A percentile compares a stretch with the other conserved stretches of the same genome.
phyloP scores from a whole-genome alignment of 1,284 basidiomycete species.

The Malassezia furfur region DNA sequence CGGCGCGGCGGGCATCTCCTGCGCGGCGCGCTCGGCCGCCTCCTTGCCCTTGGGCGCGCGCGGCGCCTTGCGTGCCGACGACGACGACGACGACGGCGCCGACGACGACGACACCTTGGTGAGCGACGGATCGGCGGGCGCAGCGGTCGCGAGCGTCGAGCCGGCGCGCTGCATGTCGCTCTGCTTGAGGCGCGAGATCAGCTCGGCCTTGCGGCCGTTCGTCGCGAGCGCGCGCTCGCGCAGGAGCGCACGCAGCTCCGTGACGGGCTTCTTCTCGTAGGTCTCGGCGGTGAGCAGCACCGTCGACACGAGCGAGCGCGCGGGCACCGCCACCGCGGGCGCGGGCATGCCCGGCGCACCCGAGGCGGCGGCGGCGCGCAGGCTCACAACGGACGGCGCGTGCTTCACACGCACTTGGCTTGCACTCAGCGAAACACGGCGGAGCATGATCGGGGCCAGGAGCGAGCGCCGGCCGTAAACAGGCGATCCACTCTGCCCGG shows the following conservation, averaged over 20 bases:
- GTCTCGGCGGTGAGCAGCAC: slow-evolving; percentile 34
- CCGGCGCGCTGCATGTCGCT: slow-evolving; percentile 30
- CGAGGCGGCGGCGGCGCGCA: not conserved
- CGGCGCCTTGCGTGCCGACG: slow-evolving; percentile 8
- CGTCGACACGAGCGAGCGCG: slow-evolving; percentile 28
- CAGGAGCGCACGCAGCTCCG: slow-evolving; percentile 34
- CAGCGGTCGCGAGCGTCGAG: slow-evolving; percentile 26
- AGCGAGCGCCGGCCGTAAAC: not conserved
- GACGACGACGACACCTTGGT: slow-evolving; percentile 18
- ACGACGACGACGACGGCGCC: slow-evolving; percentile 5
- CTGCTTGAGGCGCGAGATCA: slow-evolving; percentile 35
- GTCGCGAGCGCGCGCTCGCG: slow-evolving; percentile 35
- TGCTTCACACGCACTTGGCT: slow-evolving; percentile 8
- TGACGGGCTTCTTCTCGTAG: slow-evolving; percentile 31
- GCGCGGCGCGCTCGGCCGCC: slow-evolving; percentile 19
- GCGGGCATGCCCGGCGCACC: not conserved
- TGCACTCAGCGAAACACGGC: slow-evolving; percentile 2
- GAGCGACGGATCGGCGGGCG: not conserved
- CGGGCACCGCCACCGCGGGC: not conserved
- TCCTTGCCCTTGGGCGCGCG: slow-evolving; percentile 19
- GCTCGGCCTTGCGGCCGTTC: slow-evolving; percentile 34
- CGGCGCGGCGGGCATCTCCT: slow-evolving; percentile 21
- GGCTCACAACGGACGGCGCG: slow-evolving; percentile 1
- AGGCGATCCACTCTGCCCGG: not conserved
- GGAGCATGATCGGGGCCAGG: slow-evolving; percentile 6